Evolutionary conservation across 805 yeast genomes (phyloP), one percentile per base, ranked within the genome.

Genomic region (Suhomyces emberorum): DNA sequence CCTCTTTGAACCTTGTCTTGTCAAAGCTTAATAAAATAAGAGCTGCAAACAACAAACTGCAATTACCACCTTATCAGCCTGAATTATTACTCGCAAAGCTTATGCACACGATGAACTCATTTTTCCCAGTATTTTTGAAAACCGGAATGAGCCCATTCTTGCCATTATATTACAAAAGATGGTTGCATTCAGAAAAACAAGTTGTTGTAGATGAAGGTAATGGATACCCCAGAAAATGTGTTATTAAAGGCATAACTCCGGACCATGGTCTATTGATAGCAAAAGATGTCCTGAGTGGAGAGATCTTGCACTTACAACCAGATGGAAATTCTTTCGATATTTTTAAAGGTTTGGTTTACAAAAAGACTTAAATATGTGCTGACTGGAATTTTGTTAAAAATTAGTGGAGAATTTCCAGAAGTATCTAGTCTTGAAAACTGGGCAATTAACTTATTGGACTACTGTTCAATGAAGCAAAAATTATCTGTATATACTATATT

Each of bases 281-380:
- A 2, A 80, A 77, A 41, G 95, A 85, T 44, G 57, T 80, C 6
- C 46, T 59, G 4, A 51, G 59, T 10, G 77, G 81, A 1, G 70
- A 65, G 28, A 64, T 52, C 4, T 80, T 73, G 45, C 83, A 87
- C 48, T 63, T 93, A 31, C 97, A 89, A 57, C 98, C 99, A 0
- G 98, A 93, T 59, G 98, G 99, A 1, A 93, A 93, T 56, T 87
- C 97, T 3, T 93, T 93, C 53, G 98, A 93, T 57, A 89, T 93
- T 72, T 84, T 93, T 65, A 83, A 75, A 48, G 98, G 98, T 0
- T 68, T 93, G 45, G 83, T 91, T 12, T 83, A 65, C 49, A 7
- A n/a, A 14, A 23, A 23, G 26, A 20, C 8, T 20, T n/a, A n/a
- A n/a, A n/a, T n/a, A n/a, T n/a, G n/a, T n/a, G n/a, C n/a, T n/a